Evolutionary conservation across 2,329 filamentous ascomycete genomes (phyloP), one percentile per base, ranked within the genome.

Genomic region (Davidsoniella neocaledoniae): DNA sequence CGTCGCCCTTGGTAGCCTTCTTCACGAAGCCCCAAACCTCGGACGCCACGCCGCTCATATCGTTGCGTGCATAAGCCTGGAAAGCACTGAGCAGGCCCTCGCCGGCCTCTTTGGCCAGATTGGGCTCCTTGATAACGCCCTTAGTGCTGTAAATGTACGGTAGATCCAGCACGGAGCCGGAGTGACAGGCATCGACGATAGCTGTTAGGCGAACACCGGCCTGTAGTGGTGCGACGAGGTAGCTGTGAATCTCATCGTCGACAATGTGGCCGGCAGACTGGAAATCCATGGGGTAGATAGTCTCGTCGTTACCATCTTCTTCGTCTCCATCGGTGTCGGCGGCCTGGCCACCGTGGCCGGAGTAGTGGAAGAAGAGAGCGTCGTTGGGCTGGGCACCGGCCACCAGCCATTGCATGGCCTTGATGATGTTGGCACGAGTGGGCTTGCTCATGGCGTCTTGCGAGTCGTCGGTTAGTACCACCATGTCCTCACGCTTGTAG

Each of bases 11-110:
- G 26, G 48, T 48, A 5, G 52, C 52, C 49, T 49, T 84, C 71
- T 95, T 95, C 66, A 93, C 79, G 60, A 96, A 76, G 43, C 79
- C 78, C 62, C 90, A 79, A n/a, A 91, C 76, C 43, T 81, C 82
- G 52, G 74, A 81, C 26, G 86, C 79, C 63, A 94, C 87, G 55
- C 86, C 78, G 53, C 79, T 76, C 57, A 95, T 70, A 63, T 96
- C 87, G 58, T 90, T 88, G 56, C 80, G 76, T 47, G 84, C 81
- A 64, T 94, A 94, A 14, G 83, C 79, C 21, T 76, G 78, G 33
- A 94, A 77, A 58, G 87, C 76, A 54, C 75, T 74, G 53, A 87
- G 69, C 54, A 87, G 67, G 49, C 83, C 83, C 61, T 78, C 72
- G 43, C 81, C 83, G 49, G 83, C 83, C 65, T 87, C 83, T 67